phyloP scores from a whole-genome alignment of 257 asterid genomes.

The Solanum bulbocastanum region DNA sequence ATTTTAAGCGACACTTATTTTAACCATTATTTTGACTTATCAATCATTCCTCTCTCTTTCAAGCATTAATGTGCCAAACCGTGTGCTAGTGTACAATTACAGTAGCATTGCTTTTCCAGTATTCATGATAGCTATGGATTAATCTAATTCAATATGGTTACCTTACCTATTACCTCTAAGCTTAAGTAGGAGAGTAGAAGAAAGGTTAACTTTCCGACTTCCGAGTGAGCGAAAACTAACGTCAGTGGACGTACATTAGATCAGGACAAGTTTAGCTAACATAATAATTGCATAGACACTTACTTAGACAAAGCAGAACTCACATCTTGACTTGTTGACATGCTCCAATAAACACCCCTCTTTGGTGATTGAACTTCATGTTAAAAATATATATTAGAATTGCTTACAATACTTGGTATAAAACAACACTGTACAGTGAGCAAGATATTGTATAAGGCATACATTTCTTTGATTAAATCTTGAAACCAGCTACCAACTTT shows the following conservation, averaged over 20 bases:
- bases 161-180: not conserved
- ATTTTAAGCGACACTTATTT: not conserved
- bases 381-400: not conserved
- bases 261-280: not conserved
- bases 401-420: not conserved
- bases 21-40: not conserved
- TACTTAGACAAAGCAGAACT: not conserved
- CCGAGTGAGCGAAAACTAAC: not conserved
- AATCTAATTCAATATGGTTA: not conserved
- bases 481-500: not conserved
- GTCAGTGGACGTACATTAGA: not conserved
- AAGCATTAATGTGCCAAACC: not conserved
- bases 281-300: not conserved
- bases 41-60: not conserved
- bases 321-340: not conserved
- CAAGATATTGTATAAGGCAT: not conserved
- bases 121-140: not conserved
- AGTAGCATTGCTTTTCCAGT: not conserved
- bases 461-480: not conserved
- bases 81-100: not conserved
- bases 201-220: not conserved
- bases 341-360: not conserved
- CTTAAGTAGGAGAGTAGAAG: not conserved
- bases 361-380: not conserved
- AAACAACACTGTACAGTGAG: not conserved